Evolutionary conservation across 345 rosid genomes (phyloP), one percentile per base, ranked within the genome.

Genomic region (Eucalyptus dawsonii): DNA sequence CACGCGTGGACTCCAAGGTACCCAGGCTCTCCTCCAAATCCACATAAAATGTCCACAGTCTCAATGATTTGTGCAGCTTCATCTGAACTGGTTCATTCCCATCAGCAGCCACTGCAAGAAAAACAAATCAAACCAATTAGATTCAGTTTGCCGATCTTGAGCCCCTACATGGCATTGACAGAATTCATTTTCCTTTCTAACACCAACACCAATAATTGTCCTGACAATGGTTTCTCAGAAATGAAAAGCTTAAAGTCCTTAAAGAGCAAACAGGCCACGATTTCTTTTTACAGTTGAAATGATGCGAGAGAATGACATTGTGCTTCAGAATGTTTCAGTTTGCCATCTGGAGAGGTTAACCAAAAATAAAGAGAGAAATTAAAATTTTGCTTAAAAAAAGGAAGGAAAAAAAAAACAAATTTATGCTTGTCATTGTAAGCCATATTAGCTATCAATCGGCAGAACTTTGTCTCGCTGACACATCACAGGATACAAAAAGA

Each of bases 1-100:
- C 97, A 87, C 97, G 95, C 22, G 99, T 98, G 34, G 99, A 96
- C 90, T 95, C 99, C 92, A 98, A 91, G 37, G 95, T 94, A 80
- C 98, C 99, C 89, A 98, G 90, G 87, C 98, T 97, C 93, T 98
- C 99, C 93, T 97, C 99, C 95, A 98, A 91, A 92, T 98, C 99
- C 85, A 95, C 99, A 90, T 95, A 97, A 89, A 98, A 96, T 47
- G 98, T 92, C 99, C 99, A 98, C 34, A 98, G 95, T 91, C 98
- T 94, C 95, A 97, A 93, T 88, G 98, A 96, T 88, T 92, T 98
- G 89, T 98, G 98, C 76, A 98, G 90, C 92, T 94, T 98, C 94
- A 97, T 97, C 97, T 98, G 99, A 51, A 95, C 99, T 37, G 96
- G 99, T 93, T 94, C 97, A 89, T 95, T 93, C 69, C 99, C 99